A percentile compares a stretch with the other conserved stretches of the same genome.
Conservation (phyloP, 768 basidiomycete species). For the Calvatia gigantea region DNA sequence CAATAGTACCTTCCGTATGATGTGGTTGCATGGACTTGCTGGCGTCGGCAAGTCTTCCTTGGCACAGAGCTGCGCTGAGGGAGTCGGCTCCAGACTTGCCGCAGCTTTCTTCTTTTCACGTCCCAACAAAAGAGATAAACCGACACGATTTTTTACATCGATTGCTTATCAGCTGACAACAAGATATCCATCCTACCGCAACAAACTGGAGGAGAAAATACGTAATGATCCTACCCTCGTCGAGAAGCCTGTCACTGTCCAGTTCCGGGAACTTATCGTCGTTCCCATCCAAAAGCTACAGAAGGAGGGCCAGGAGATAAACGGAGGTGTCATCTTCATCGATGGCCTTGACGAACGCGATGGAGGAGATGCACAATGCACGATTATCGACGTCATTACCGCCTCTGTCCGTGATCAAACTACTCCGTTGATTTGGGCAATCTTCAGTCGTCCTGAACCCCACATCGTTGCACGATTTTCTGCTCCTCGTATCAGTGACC, state of each 20-base stretch:
- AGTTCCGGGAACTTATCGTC: constrained; percentile 14
- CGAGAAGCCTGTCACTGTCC: constrained; percentile 6
- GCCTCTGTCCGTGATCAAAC: neutral
- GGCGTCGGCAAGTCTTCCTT: constrained; percentile 27
- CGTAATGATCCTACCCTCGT: constrained; percentile 3
- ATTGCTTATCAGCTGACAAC: constrained; percentile 20
- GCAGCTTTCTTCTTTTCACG: constrained; percentile 23
- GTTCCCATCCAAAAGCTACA: constrained; percentile 4
- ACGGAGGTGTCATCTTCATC: constrained; percentile 6
- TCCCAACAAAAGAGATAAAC: neutral
- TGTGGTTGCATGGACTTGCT: constrained; percentile 23
- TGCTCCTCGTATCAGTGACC: neutral
- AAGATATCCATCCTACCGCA: neutral
- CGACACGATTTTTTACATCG: constrained; percentile 15
- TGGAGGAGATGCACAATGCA: constrained; percentile 1
- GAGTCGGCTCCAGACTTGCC: constrained; percentile 1
- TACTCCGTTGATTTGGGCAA: constrained; percentile 19
- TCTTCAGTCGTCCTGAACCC: constrained; percentile 23
- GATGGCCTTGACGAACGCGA: constrained; percentile 27
- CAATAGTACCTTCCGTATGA: neutral
- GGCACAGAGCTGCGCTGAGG: constrained; percentile 27
- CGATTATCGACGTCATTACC: constrained; percentile 14
- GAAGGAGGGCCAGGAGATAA: neutral
- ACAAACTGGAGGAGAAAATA: constrained; percentile 8
- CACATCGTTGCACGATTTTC: constrained; percentile 17